Percentiles rank a stretch among this genome's conserved stretches.
Evolutionary conservation across 1,139 yeast genomes (phyloP).

Genomic region (Chernovozyma aurita): DNA sequence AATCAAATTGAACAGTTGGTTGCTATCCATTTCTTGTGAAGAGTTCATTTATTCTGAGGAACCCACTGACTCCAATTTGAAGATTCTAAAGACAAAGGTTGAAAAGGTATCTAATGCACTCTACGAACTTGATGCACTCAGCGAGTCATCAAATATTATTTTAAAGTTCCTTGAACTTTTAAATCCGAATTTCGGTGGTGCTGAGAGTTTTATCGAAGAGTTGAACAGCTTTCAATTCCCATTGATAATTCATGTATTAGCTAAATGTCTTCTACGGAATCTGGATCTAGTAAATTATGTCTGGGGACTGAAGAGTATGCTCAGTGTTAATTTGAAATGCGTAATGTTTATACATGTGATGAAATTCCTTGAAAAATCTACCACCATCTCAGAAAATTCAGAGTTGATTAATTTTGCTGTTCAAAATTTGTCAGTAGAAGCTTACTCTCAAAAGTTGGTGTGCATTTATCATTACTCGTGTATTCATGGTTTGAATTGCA

Average conservation of each 20-base stretch:
- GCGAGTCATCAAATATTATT: slow-evolving; percentile 5
- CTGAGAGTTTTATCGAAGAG: not conserved
- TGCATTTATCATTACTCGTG: slow-evolving; percentile 19
- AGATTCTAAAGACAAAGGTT: slow-evolving; percentile 13
- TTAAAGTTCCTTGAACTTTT: slow-evolving; percentile 3
- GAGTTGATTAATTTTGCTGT: slow-evolving; percentile 13
- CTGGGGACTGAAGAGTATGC: slow-evolving; percentile 4
- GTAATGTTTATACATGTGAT: slow-evolving; percentile 8
- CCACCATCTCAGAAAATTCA: slow-evolving; percentile 10
- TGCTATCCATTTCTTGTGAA: slow-evolving; percentile 19
- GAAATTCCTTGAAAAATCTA: slow-evolving; percentile 12
- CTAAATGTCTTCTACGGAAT: slow-evolving; percentile 9
- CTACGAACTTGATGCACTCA: slow-evolving; percentile 4
- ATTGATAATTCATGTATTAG: slow-evolving; percentile 10
- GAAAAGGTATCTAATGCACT: slow-evolving; percentile 15
- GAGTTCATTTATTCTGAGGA: slow-evolving; percentile 11
- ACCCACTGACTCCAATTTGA: slow-evolving; percentile 11
- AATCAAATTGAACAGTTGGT: slow-evolving; percentile 10
- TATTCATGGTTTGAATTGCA: slow-evolving; percentile 16
- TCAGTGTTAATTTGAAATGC: slow-evolving; percentile 8
- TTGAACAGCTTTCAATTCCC: slow-evolving; percentile 6
- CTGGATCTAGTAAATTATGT: not conserved
- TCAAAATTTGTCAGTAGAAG: slow-evolving; percentile 9
- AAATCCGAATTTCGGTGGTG: not conserved
- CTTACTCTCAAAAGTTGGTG: slow-evolving; percentile 9